Percentiles rank a stretch among this genome's conserved stretches.
phyloP scores from a whole-genome alignment of 768 basidiomycete species.

The Auricularia auricula-judae region DNA sequence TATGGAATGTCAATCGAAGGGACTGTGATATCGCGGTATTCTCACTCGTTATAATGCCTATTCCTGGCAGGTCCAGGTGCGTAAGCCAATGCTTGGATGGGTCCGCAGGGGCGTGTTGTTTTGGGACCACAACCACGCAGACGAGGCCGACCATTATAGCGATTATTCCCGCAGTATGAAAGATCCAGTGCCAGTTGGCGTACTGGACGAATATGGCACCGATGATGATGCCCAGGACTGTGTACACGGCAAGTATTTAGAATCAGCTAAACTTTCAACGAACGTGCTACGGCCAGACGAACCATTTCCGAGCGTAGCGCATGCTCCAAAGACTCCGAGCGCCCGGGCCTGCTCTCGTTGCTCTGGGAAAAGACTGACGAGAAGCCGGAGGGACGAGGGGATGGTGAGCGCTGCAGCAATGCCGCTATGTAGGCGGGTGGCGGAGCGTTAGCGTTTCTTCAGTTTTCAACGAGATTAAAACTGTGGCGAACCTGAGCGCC shows the following conservation, averaged over 20 bases:
- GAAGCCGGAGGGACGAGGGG: slow-evolving; percentile 38
- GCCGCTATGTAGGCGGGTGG: neutral
- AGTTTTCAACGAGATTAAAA: neutral
- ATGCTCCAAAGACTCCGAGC: slow-evolving; percentile 35
- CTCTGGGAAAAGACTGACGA: slow-evolving; percentile 40
- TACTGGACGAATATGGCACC: slow-evolving; percentile 32
- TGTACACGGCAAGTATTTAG: neutral
- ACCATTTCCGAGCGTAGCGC: slow-evolving; percentile 37
- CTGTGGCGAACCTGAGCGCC: slow-evolving; percentile 29
- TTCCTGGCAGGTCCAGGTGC: slow-evolving; percentile 28
- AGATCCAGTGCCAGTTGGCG: slow-evolving; percentile 38
- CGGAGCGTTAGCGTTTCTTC: slow-evolving; percentile 4
- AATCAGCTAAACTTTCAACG: neutral
- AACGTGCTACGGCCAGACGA: too few relatives aligned
- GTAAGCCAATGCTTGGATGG: slow-evolving; percentile 10
- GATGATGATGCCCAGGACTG: slow-evolving; percentile 32
- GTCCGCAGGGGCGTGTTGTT: slow-evolving; percentile 8
- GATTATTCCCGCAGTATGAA: slow-evolving; percentile 35
- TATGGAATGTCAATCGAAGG: neutral
- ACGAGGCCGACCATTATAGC: slow-evolving; percentile 21
- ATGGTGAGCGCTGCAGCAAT: slow-evolving; percentile 39
- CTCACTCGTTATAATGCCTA: slow-evolving; percentile 22
- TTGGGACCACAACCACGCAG: slow-evolving; percentile 26
- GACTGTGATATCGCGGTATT: neutral
- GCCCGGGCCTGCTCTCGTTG: slow-evolving; percentile 35